These are phyloP conservation scores for Garcia nutans DNA, from an alignment of 345 rosid species.

Conservation along the genomic window DNA sequence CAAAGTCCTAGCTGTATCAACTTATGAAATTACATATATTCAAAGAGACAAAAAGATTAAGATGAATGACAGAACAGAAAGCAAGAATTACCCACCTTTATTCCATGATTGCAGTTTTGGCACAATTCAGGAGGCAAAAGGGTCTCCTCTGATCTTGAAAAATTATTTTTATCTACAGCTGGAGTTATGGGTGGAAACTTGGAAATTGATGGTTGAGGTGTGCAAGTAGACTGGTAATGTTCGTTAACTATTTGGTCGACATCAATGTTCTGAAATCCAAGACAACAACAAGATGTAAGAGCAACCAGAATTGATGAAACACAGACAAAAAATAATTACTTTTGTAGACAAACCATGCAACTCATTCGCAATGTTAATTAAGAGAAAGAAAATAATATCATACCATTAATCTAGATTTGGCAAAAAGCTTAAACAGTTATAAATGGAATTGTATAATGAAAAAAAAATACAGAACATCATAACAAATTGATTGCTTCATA, in stretches of 20 bases:
- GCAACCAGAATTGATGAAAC: slow-evolving; percentile 2
- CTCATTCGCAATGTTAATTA: background rate
- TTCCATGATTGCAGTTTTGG: slow-evolving; percentile 76
- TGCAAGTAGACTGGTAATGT: slow-evolving; percentile 71
- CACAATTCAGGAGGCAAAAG: slow-evolving; percentile 64
- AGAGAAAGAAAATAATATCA: background rate
- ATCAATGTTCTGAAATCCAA: slow-evolving; percentile 71
- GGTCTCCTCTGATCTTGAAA: slow-evolving; percentile 42
- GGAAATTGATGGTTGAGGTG: slow-evolving; percentile 69
- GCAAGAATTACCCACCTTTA: slow-evolving; percentile 45
- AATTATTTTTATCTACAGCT: slow-evolving; percentile 35
- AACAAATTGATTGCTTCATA: background rate
- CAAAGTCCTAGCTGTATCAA: slow-evolving; percentile 79
- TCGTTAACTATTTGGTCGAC: slow-evolving; percentile 87
- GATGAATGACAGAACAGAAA: slow-evolving; percentile 10
- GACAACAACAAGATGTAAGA: background rate
- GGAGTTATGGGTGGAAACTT: slow-evolving; percentile 59
- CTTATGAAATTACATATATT: slow-evolving; percentile 29
- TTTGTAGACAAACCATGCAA: slow-evolving; percentile 11
- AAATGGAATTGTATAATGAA: background rate
- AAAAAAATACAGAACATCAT: background rate
- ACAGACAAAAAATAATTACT: slow-evolving; percentile 13
- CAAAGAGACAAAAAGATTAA: slow-evolving; percentile 19
- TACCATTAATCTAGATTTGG: background rate
- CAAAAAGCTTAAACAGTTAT: background rate